A percentile compares a stretch with the other conserved stretches of the same genome.
Conservation (phyloP, 345 rosid species). For the Citrus unshiu region DNA sequence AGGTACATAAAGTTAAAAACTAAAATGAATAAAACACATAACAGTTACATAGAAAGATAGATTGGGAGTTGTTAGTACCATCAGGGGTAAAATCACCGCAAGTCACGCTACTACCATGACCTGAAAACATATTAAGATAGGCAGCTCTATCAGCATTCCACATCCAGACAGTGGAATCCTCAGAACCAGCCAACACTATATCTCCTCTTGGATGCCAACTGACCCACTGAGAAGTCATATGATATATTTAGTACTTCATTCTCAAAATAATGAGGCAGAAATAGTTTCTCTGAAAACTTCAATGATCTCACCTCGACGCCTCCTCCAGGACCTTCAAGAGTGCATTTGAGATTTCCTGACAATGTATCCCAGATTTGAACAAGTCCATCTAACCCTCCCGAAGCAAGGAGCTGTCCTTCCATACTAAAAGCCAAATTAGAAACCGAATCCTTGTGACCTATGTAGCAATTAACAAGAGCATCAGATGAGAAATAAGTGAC, state of each 20-base stretch:
- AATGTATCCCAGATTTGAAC: conserved; percentile 73
- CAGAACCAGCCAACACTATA: conserved; percentile 82
- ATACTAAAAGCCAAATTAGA: conserved; percentile 67
- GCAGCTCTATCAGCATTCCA: conserved; percentile 90
- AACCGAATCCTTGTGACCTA: conserved; percentile 88
- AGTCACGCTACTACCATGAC: conserved; percentile 69
- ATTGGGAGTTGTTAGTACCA: conserved; percentile 42
- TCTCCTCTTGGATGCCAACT: conserved; percentile 95
- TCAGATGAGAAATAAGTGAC: neutral
- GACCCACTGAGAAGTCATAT: conserved; percentile 66
- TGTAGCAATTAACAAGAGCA: conserved; percentile 2
- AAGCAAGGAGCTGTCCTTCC: conserved; percentile 78
- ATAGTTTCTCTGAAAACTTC: neutral
- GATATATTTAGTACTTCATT: conserved; percentile 2
- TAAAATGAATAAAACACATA: neutral
- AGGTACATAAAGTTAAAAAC: neutral
- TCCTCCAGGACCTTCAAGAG: conserved; percentile 66
- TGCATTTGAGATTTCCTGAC: conserved; percentile 51
- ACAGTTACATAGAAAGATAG: neutral
- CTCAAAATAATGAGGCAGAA: neutral
- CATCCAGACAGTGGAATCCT: conserved; percentile 82
- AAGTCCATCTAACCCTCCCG: conserved; percentile 76
- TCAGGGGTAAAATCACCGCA: conserved; percentile 97
- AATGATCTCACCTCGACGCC: conserved; percentile 63
- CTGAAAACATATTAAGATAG: conserved; percentile 67